These are phyloP conservation scores for Zoysia matrella DNA, from an alignment of 202 grass and related monocot species.

Conservation along the genomic window DNA sequence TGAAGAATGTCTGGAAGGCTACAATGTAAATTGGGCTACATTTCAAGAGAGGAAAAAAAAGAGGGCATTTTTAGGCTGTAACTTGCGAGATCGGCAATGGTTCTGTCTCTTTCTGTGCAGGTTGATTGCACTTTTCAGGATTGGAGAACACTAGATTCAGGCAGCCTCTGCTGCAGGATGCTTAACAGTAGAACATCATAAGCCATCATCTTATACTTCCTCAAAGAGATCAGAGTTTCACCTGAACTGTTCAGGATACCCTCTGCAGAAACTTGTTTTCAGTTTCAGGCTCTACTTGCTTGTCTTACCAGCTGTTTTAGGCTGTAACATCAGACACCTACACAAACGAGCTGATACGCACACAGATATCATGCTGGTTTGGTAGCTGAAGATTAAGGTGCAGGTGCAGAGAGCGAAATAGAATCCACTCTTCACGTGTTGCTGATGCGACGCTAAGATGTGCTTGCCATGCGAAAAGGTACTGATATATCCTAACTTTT, in stretches of 20 bases:
- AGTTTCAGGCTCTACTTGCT: constrained; percentile 12
- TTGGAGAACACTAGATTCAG: neutral
- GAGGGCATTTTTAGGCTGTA: neutral
- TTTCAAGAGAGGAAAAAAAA: neutral
- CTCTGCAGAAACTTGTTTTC: constrained; percentile 14
- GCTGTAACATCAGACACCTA: neutral
- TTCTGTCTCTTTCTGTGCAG: neutral
- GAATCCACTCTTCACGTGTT: constrained; percentile 33
- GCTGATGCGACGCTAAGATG: constrained; percentile 34
- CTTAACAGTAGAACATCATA: neutral
- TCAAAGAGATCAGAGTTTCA: constrained; percentile 21
- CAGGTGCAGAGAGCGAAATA: constrained; percentile 1
- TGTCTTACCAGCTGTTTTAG: neutral
- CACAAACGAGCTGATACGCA: neutral
- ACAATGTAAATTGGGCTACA: neutral
- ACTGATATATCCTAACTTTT: constrained; percentile 21
- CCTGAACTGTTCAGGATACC: neutral
- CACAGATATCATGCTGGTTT: neutral
- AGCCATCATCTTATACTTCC: constrained; percentile 22
- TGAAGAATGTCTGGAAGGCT: constrained; percentile 8
- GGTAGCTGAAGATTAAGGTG: constrained; percentile 38
- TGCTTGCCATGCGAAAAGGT: constrained; percentile 49
- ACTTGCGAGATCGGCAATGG: constrained; percentile 2
- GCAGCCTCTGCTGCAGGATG: neutral
- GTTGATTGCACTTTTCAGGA: neutral